Conservation (phyloP, 164 flowering plant species). For the Magnolia sinica region DNA sequence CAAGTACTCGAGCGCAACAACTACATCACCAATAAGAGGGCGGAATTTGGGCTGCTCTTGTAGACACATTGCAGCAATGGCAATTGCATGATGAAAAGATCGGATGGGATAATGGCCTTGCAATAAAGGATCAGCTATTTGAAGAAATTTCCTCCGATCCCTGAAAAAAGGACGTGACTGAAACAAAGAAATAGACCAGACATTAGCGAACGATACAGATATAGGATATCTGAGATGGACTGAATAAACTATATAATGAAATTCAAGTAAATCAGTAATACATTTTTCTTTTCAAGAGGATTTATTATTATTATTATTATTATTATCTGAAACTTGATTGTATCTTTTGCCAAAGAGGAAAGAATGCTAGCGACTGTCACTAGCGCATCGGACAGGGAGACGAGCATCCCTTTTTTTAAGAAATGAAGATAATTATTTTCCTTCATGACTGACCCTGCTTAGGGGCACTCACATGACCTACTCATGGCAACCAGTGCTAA, state of each 20-base stretch:
- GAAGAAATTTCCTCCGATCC: conserved; percentile 57
- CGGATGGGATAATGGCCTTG: conserved; percentile 62
- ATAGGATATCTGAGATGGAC: neutral
- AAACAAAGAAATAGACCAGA: conserved; percentile 9
- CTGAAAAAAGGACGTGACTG: conserved; percentile 72
- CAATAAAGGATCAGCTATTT: conserved; percentile 69
- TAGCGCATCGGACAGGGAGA: neutral
- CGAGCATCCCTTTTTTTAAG: neutral
- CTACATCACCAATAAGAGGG: conserved; percentile 67
- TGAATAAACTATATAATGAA: neutral
- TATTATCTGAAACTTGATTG: neutral
- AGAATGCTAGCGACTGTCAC: neutral
- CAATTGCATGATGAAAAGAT: conserved; percentile 63
- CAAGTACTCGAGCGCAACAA: conserved; percentile 79
- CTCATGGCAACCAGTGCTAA: no score
- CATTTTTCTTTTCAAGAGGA: neutral
- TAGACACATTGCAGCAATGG: conserved; percentile 84
- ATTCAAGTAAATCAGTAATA: neutral
- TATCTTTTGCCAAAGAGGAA: neutral
- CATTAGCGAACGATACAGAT: neutral
- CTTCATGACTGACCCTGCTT: no score
- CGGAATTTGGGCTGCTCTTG: conserved; percentile 77
- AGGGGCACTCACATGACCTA: no score
- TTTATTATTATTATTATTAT: neutral
- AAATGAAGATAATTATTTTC: neutral